A percentile compares a stretch with the other conserved stretches of the same genome.
Evolutionary conservation across 2,329 filamentous ascomycete genomes (phyloP).

Genomic region (Escovopsis sp.): DNA sequence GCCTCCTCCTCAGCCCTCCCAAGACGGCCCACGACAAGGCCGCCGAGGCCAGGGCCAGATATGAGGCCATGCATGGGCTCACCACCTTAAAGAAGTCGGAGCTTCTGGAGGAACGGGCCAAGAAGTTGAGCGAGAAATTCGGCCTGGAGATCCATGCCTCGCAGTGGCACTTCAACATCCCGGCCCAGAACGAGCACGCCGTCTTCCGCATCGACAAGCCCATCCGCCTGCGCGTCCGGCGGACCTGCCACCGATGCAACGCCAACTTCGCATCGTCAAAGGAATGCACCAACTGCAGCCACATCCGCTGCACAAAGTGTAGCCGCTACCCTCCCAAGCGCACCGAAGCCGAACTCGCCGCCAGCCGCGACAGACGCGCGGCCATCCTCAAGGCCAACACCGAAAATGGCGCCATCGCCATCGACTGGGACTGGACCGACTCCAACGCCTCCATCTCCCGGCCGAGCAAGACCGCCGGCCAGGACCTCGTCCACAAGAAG

Average conservation of each 20-base stretch:
- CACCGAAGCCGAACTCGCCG: constrained; percentile 37
- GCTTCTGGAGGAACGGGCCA: constrained; percentile 41
- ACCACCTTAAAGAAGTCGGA: constrained; percentile 32
- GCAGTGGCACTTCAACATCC: constrained; percentile 34
- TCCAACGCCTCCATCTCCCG: constrained; percentile 42
- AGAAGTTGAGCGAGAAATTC: constrained; percentile 39
- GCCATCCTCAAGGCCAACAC: constrained; percentile 38
- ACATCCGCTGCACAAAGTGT: constrained; percentile 69
- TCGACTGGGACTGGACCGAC: constrained; percentile 31
- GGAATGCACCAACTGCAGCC: constrained; percentile 62
- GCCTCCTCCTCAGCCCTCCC: background rate
- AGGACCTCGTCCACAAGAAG: constrained; percentile 58
- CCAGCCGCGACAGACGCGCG: constrained; percentile 36
- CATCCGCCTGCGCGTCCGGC: constrained; percentile 63
- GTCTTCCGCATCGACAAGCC: constrained; percentile 57
- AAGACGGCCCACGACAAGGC: constrained; percentile 1
- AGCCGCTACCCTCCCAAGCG: constrained; percentile 57
- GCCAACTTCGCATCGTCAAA: constrained; percentile 59
- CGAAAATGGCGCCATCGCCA: constrained; percentile 38
- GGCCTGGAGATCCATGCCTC: constrained; percentile 40
- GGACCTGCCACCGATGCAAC: constrained; percentile 69
- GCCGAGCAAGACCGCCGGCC: constrained; percentile 50
- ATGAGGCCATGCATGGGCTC: constrained; percentile 18
- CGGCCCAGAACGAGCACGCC: constrained; percentile 27
- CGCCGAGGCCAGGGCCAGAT: constrained; percentile 13